Base-by-base conservation (phyloP, 768 basidiomycete species). In the Crassisporium funariophilum region DNA sequence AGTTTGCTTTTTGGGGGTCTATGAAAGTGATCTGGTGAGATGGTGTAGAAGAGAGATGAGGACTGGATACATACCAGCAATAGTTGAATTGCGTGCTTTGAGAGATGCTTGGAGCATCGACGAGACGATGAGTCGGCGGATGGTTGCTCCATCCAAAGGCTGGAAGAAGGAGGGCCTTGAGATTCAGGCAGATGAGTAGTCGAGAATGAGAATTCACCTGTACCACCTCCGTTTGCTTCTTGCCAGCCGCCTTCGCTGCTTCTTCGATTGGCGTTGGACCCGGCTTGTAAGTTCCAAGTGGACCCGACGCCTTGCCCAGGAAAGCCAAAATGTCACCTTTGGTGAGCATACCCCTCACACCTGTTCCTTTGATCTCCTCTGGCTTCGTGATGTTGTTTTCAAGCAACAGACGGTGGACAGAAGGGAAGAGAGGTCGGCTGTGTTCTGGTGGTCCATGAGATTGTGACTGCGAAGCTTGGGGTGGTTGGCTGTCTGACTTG, bases 241-340 rank as follows among this genome's bases (percentile, higher is more conserved):
- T 49, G 15, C n/a, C n/a, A n/a, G 57, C 45, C 10, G 49, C 55
- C 49, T 70, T 63, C 33, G 54, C 56, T 5, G 64, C 66, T 51
- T 66, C 69, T 58, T 65, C 55, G 53, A 66, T 55, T 23, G 60
- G 67, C 3, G 71, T 55, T 17, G 63, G 55, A 24, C 69, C 53
- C 54, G 74, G 74, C 62, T 84, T 86, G 68, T 76, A 89, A 2
- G 88, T 88, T 27, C 91, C 92, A 15, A 77, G 72, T 0, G 92
- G 89, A 25, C 77, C 75, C 9, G 84, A 84, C 15, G 93, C 88
- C 66, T 85, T 84, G 15, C 95, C 95, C 4, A 97, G 74, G 67
- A 82, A 84, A 2, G 91, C 72, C 21, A 99, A 77, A 1, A 98
- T 86, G 61, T 99, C 95, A 9, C 97, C 97, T 66, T 98, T 98